These are phyloP conservation scores for Fonsecaea multimorphosa DNA, from an alignment of 2,329 filamentous ascomycete species.

Conservation along the genomic window DNA sequence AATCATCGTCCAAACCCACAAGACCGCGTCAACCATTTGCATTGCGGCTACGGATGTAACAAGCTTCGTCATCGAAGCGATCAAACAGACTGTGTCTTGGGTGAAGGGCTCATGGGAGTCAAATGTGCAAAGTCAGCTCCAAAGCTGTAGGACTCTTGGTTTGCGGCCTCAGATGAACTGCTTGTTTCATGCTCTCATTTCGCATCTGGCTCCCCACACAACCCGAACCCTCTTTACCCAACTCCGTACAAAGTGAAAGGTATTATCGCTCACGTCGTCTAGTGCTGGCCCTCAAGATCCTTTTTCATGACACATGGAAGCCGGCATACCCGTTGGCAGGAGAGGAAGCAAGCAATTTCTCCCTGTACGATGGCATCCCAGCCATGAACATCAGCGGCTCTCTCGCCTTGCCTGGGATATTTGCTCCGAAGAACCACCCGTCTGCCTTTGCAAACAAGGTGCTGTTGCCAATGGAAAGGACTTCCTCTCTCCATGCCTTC, in stretches of 20 bases:
- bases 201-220: too few relatives aligned
- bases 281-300: background rate
- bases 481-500: conserved; percentile 56
- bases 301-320: background rate
- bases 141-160: too few relatives aligned
- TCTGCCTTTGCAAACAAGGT: conserved; percentile 60
- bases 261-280: too few relatives aligned
- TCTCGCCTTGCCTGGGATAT: conserved; percentile 57
- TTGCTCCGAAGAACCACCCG: conserved; percentile 57
- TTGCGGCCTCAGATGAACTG: too few relatives aligned
- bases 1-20: conserved; percentile 51
- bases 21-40: conserved; percentile 59
- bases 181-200: too few relatives aligned
- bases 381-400: conserved; percentile 43
- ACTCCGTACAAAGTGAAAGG: too few relatives aligned
- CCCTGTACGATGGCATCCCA: conserved; percentile 19
- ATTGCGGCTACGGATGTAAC: conserved; percentile 59
- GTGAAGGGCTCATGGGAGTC: conserved; percentile 39
- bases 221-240: too few relatives aligned
- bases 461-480: conserved; percentile 42
- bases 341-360: background rate
- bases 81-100: conserved; percentile 45
- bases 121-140: too few relatives aligned
- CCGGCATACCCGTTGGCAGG: background rate
- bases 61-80: conserved; percentile 53